A percentile compares a stretch with the other conserved stretches of the same genome.
phyloP scores from a whole-genome alignment of 2,329 filamentous ascomycete genomes.

The Ilyonectria mors-panacis region DNA sequence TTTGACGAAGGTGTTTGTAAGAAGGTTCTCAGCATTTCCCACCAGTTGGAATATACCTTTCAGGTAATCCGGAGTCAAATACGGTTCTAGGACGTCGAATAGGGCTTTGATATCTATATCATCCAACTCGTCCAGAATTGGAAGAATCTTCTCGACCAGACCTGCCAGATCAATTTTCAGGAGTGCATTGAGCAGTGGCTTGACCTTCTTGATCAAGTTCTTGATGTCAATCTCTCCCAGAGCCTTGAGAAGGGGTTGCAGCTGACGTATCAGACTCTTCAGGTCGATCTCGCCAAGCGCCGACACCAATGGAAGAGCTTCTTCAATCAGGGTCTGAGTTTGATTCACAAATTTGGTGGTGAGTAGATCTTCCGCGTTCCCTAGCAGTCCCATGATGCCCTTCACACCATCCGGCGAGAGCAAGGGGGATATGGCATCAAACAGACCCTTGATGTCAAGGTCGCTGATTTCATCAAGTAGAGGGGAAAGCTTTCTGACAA shows the following conservation, averaged over 20 bases:
- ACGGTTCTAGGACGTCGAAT: conserved; percentile 52
- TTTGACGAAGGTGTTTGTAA: conserved; percentile 58
- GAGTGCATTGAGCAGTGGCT: conserved; percentile 50
- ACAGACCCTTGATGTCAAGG: conserved; percentile 52
- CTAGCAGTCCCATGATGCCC: conserved; percentile 52
- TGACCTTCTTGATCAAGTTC: conserved; percentile 49
- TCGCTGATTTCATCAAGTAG: conserved; percentile 50
- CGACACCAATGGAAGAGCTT: conserved; percentile 55
- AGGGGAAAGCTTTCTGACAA: conserved; percentile 49
- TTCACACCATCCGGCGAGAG: conserved; percentile 52
- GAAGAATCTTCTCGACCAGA: conserved; percentile 49
- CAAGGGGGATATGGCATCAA: conserved; percentile 52
- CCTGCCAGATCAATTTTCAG: conserved; percentile 50
- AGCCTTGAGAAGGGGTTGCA: conserved; percentile 50
- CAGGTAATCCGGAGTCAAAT: conserved; percentile 53
- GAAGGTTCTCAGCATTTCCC: conserved; percentile 56
- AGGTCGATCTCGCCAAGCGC: conserved; percentile 55
- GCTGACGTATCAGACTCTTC: conserved; percentile 49
- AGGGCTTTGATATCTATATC: conserved; percentile 54
- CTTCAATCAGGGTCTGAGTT: conserved; percentile 51
- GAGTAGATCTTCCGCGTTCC: conserved; percentile 54
- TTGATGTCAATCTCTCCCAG: conserved; percentile 54
- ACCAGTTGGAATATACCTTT: conserved; percentile 55
- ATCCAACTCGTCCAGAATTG: conserved; percentile 51
- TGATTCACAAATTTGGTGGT: conserved; percentile 51